Conservation (phyloP, 164 flowering plant genomes). For the Brasenia schreberi region DNA sequence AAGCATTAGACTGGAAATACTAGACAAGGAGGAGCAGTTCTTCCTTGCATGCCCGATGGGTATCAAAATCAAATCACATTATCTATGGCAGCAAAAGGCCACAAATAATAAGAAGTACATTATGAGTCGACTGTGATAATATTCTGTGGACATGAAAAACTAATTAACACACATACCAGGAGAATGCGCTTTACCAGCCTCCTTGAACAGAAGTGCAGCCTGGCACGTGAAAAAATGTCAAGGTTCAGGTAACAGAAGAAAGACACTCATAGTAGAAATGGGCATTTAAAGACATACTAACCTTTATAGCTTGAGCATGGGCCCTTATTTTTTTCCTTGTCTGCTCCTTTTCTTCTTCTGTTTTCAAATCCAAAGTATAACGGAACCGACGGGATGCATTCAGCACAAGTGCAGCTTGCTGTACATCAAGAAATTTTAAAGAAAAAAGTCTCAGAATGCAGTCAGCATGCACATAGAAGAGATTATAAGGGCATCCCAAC, state of each 20-base stretch:
- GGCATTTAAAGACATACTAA: constrained; percentile 11
- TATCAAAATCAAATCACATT: background rate
- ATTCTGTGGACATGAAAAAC: background rate
- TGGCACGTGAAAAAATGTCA: constrained; percentile 13
- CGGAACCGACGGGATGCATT: constrained; percentile 98
- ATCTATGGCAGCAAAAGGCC: background rate
- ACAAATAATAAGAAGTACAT: no score
- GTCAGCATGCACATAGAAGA: background rate
- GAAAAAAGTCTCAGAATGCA: background rate
- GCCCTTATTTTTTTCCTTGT: constrained; percentile 63
- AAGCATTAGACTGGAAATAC: no score
- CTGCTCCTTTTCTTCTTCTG: constrained; percentile 64
- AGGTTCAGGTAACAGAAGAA: constrained; percentile 2
- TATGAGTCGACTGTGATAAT: no score
- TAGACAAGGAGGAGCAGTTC: no score
- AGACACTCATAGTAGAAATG: background rate
- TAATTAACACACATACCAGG: background rate
- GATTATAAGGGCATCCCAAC: background rate
- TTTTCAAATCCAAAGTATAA: constrained; percentile 86
- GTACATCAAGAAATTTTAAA: constrained; percentile 5
- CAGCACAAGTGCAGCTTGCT: constrained; percentile 97
- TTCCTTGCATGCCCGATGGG: background rate
- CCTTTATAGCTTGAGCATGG: constrained; percentile 89
- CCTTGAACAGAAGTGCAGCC: constrained; percentile 89
- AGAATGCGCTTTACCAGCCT: constrained; percentile 23